Evolutionary conservation across 1,139 yeast species (phyloP), one percentile per base, ranked within the genome.

Genomic region (Suhomyces chickasaworum): DNA sequence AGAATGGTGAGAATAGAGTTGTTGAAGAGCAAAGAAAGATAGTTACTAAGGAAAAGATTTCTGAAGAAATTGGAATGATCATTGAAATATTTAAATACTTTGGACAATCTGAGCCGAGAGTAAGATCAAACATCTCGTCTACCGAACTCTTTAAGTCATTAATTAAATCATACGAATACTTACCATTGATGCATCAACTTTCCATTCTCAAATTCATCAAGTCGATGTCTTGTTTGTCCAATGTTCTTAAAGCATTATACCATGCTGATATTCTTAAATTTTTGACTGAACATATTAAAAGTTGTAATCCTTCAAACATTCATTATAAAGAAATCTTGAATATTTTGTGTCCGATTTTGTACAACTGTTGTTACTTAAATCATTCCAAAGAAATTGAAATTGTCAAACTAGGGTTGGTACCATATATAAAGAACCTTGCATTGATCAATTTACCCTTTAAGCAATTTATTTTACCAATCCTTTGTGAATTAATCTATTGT

Each of bases 401-500:
- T 12, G 81, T 83, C 3, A 64, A 65, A 29, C 61, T 77, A 39
- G 89, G 86, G 1, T 75, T 77, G 1, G 65, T 84, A 2, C 83
- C 86, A 0, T 60, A 71, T 9, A 68, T 84, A 45, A 74, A 74
- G 51, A 67, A 68, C 8, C 65, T 83, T 20, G 69, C 81, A 3
- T 60, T 63, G 31, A 68, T 71, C 15, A 75, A 78, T 45, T 60
- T 80, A 6, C 81, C 84, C 8, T 74, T 83, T 49, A 71, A 82
- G 22, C 88, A 84, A 55, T 82, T 81, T 53, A 76, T 84, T 0
- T 64, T 83, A 22, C 90, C 89, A 0, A 68, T 84, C 15, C 54
- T 85, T 16, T 82, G 87, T 59, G 89, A 84, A 50, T 66, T 85
- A 57, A 83, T 81, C 0, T 71, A 81, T 59, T 73, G 81, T 53